These are phyloP conservation scores for cucumber (Cucumis sativus) DNA, from an alignment of 306 rosid genomes.

Conservation along the genomic window Cucumber_9930_V3 NC_026661.2:19906501-19907000, in stretches of 20 bases:
- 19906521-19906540: neutral
- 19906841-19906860: conserved; percentile 95
- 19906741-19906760: conserved; percentile 9
- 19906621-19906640: conserved; percentile 94
- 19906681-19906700: conserved; percentile 61
- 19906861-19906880: conserved; percentile 80
- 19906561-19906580: neutral
- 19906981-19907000: neutral
- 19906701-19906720: conserved; percentile 56
- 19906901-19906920: conserved; percentile 11
- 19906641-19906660: conserved; percentile 93
- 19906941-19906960: neutral
- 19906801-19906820: conserved; percentile 54
- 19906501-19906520: neutral
- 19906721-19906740: neutral
- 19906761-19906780: conserved; percentile 8
- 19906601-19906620: conserved; percentile 61
- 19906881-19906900: conserved; percentile 31
- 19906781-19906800: conserved; percentile 60
- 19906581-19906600: neutral
- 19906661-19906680: conserved; percentile 93
- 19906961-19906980: neutral
- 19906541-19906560: neutral
- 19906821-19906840: conserved; percentile 82
- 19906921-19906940: neutral